These are phyloP conservation scores for Cordyceps javanica DNA, from an alignment of 2,329 filamentous ascomycete genomes.

Conservation along the genomic window DNA sequence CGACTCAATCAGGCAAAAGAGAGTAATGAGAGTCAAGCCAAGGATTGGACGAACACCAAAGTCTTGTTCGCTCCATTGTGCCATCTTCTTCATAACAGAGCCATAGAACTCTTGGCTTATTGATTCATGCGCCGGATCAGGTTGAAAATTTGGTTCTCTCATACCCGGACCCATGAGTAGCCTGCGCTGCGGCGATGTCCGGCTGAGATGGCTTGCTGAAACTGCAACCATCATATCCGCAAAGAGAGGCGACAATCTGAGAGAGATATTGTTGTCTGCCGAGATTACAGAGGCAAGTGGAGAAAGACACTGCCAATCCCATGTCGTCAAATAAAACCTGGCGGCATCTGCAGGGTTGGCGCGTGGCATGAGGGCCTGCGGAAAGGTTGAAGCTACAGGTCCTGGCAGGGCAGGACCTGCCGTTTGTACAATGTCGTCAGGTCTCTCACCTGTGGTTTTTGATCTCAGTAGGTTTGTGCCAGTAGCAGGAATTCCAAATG, in stretches of 20 bases:
- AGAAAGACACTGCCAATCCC: background rate
- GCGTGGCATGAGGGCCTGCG: background rate
- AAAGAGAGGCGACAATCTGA: background rate
- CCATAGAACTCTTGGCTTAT: conserved; percentile 13
- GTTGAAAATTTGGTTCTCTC: background rate
- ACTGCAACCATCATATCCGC: conserved; percentile 7
- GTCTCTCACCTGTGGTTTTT: background rate
- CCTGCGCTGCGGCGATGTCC: conserved; percentile 3
- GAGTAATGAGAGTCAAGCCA: conserved; percentile 13
- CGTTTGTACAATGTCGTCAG: background rate
- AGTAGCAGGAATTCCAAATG: background rate
- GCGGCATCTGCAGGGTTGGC: background rate
- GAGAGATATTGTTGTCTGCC: background rate
- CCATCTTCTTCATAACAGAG: conserved; percentile 11
- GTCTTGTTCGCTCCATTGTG: conserved; percentile 11
- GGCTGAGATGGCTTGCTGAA: conserved; percentile 13
- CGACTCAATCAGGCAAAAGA: conserved; percentile 20
- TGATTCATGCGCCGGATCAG: conserved; percentile 11
- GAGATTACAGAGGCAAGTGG: background rate
- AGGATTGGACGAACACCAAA: conserved; percentile 9
- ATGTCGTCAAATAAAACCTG: background rate
- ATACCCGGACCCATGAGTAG: background rate
- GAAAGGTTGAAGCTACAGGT: background rate
- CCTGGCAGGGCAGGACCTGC: background rate
- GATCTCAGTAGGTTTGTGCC: too few relatives aligned